Base-by-base conservation (phyloP, 352 stramenopile genomes). In the Phytophthora hybrid region DNA sequence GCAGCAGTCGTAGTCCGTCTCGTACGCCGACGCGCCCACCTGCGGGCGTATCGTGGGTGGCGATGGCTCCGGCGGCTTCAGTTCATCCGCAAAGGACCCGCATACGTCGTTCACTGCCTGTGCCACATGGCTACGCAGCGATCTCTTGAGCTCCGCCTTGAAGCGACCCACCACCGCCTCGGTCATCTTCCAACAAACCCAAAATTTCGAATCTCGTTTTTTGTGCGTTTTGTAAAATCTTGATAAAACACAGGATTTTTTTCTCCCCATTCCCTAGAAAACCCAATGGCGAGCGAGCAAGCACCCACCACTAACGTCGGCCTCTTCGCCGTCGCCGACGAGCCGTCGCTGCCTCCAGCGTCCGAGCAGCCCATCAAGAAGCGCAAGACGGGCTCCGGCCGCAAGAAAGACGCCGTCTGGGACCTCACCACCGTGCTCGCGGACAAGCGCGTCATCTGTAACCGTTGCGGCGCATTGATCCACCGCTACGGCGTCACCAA, bases 401-500 rank as follows among this genome's bases (percentile, higher is more conserved):
- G 85, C 18, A 76, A 80, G 53, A 79, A 81, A 23, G 85, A 92
- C 59, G 65, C 74, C 8, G 79, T 92, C 23, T 92, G 85, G 85
- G 69, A 84, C 7, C 74, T 84, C 31, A 91, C 82, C 6, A 90
- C 85, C 23, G 81, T 92, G 56, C 67, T 78, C 18, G 59, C 72
- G 5, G 79, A 87, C 82, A 91, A 91, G 64, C 74, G 78, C 8
- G 85, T 92, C 54, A 63, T 90, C n/a, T 92, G 85, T 71, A 92
- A 92, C 70, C 83, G 80, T 70, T 92, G 85, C 66, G 64, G 52
- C 13, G 51, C 55, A 18, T 55, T 92, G 46, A 92, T 92, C 69
- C 86, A 93, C 61, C 83, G 84, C 41, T 89, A 92, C 62, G 86
- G 86, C 19, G 81, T 81, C 41, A 77, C 83, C 56, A 93, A 93